These are phyloP conservation scores for Aspergillus ibericus DNA, from an alignment of 2,329 filamentous ascomycete species.

Conservation along the genomic window DNA sequence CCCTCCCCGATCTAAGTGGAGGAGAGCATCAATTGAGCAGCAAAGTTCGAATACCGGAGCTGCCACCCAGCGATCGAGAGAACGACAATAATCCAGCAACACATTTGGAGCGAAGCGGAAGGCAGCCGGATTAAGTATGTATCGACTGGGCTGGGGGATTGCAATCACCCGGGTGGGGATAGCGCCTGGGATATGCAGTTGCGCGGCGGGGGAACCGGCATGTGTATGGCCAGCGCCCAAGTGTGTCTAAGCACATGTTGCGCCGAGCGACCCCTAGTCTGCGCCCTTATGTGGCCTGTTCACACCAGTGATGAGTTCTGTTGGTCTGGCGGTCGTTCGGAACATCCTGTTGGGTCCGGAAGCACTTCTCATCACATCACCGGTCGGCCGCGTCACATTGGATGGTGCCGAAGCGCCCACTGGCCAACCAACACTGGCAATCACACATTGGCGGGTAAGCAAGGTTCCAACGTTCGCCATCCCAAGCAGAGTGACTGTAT, in stretches of 20 bases:
- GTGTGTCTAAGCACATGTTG: constrained; percentile 5
- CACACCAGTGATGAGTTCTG: constrained; percentile 13
- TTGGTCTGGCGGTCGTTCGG: constrained; percentile 19
- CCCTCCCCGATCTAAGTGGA: background rate
- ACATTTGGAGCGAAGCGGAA: background rate
- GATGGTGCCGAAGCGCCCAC: constrained; percentile 2
- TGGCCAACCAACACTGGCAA: background rate
- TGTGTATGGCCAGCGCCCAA: constrained; percentile 13
- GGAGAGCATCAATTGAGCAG: constrained; percentile 2
- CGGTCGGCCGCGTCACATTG: constrained; percentile 18
- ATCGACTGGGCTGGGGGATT: constrained; percentile 6
- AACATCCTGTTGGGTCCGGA: constrained; percentile 16
- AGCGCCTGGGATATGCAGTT: background rate
- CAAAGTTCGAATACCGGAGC: background rate
- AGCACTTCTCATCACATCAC: constrained; percentile 23
- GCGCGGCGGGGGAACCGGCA: constrained; percentile 12
- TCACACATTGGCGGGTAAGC: too few species aligned
- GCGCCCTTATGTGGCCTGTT: constrained; percentile 13
- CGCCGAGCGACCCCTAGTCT: constrained; percentile 13
- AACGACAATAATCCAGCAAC: background rate
- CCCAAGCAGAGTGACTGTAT: too few species aligned
- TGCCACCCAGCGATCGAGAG: background rate
- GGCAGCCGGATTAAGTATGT: constrained; percentile 12
- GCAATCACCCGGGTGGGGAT: constrained; percentile 6
- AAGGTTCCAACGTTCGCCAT: too few species aligned